These are phyloP conservation scores for Keithomyces neogunnii DNA, from an alignment of 2,329 filamentous ascomycete species.

Conservation along the genomic window DNA sequence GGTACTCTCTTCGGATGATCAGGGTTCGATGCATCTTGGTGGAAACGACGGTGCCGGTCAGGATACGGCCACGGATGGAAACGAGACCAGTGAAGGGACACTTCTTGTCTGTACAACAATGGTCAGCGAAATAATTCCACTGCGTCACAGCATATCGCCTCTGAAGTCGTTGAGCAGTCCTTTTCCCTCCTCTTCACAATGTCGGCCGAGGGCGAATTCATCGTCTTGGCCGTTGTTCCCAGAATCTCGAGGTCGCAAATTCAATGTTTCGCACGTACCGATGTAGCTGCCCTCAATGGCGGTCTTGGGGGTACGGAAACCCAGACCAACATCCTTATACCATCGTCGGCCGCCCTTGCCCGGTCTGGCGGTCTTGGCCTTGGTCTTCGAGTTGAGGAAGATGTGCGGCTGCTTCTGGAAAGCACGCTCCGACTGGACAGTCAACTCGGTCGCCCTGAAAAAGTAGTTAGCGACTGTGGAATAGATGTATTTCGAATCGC, in stretches of 20 bases:
- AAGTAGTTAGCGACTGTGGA: conserved; percentile 20
- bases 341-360: conserved; percentile 88
- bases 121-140: conserved; percentile 3
- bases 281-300: conserved; percentile 99
- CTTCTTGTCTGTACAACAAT: conserved; percentile 78
- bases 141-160: background rate
- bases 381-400: conserved; percentile 96
- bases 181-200: background rate
- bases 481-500: conserved; percentile 1
- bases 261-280: conserved; percentile 57
- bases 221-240: conserved; percentile 8
- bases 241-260: conserved; percentile 1
- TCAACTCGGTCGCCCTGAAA: conserved; percentile 94
- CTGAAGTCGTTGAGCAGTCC: too few species aligned
- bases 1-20: conserved; percentile 99
- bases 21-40: conserved; percentile 99
- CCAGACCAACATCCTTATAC: conserved; percentile 99
- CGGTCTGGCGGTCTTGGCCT: conserved; percentile 73
- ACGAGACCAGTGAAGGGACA: conserved; percentile 99
- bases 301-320: conserved; percentile 96
- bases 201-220: background rate
- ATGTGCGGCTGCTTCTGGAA: conserved; percentile 99
- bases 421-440: conserved; percentile 99
- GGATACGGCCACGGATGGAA: conserved; percentile 99
- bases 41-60: conserved; percentile 97